Conservation (phyloP, 192 early-diverging fungal species). For the Coemansia interrupta region DNA sequence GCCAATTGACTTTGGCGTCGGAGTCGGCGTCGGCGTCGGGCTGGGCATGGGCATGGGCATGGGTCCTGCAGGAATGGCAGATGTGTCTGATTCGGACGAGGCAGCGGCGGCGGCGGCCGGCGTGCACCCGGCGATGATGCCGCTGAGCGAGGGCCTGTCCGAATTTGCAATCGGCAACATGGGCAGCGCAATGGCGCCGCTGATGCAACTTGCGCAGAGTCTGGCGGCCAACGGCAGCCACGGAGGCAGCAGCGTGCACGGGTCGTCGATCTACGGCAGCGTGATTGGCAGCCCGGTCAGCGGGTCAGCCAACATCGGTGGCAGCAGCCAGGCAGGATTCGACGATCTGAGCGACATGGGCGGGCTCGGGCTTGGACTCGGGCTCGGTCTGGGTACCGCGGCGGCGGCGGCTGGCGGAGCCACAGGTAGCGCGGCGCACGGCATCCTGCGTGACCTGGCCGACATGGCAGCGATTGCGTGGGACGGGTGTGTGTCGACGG, state of each 20-base stretch:
- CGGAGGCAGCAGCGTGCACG: conserved; percentile 29
- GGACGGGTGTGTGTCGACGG: conserved; percentile 52
- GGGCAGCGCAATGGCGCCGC: conserved; percentile 45
- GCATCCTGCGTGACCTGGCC: conserved; percentile 35
- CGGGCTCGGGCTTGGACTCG: not conserved
- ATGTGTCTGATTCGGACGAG: too few species aligned
- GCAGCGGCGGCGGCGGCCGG: too few species aligned
- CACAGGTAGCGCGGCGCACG: not conserved
- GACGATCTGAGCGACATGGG: conserved; percentile 7
- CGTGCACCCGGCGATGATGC: not conserved
- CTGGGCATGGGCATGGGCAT: conserved; percentile 3
- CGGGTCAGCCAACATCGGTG: not conserved
- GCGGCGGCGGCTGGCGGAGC: not conserved
- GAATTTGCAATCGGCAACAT: conserved; percentile 48
- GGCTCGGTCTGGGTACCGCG: conserved; percentile 5
- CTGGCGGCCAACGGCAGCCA: conserved; percentile 20
- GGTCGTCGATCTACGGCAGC: conserved; percentile 43
- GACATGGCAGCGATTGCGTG: conserved; percentile 49
- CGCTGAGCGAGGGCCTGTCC: conserved; percentile 46
- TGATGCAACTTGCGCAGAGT: conserved; percentile 37
- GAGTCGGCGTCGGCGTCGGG: not conserved
- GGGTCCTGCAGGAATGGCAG: too few species aligned
- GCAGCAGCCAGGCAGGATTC: not conserved
- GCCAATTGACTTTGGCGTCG: conserved; percentile 9
- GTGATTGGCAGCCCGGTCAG: conserved; percentile 41